phyloP scores from a whole-genome alignment of 306 rosid species.

The Sphenostylis stenocarpa region DNA sequence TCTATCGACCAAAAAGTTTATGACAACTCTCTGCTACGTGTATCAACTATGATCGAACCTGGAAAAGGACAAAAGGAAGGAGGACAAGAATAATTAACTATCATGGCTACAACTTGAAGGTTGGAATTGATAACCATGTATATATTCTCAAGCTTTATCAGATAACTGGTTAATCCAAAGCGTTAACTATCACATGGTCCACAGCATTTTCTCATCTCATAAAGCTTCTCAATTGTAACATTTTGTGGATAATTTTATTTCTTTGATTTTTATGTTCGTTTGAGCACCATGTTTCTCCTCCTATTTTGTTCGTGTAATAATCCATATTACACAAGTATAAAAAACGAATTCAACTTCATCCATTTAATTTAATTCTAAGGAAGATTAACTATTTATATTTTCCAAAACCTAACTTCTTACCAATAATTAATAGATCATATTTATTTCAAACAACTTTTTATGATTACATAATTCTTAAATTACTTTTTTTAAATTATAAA shows the following conservation, averaged over 20 bases:
- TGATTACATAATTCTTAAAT: no score
- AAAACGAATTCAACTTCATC: no score
- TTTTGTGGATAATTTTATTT: not conserved
- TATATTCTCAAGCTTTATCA: conserved; percentile 2
- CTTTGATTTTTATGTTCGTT: not conserved
- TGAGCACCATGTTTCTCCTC: not conserved
- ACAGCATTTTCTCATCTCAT: not conserved
- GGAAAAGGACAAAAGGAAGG: conserved; percentile 20
- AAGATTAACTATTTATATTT: no score
- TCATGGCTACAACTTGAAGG: conserved; percentile 2
- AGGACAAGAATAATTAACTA: conserved; percentile 10
- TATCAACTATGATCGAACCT: conserved; percentile 19
- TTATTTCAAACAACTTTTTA: no score
- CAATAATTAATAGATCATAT: no score
- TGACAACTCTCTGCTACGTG: conserved; percentile 32
- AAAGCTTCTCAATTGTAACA: not conserved
- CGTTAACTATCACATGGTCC: conserved; percentile 19
- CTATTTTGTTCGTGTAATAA: no score
- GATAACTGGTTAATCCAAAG: conserved; percentile 11
- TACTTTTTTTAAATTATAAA: no score
- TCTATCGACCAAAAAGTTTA: conserved; percentile 17
- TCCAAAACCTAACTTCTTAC: no score
- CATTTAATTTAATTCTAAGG: no score
- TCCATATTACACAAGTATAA: no score
- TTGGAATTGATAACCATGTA: conserved; percentile 23